Evolutionary conservation across 768 basidiomycete species (phyloP).

Genomic region (Saitozyma sp.): DNA sequence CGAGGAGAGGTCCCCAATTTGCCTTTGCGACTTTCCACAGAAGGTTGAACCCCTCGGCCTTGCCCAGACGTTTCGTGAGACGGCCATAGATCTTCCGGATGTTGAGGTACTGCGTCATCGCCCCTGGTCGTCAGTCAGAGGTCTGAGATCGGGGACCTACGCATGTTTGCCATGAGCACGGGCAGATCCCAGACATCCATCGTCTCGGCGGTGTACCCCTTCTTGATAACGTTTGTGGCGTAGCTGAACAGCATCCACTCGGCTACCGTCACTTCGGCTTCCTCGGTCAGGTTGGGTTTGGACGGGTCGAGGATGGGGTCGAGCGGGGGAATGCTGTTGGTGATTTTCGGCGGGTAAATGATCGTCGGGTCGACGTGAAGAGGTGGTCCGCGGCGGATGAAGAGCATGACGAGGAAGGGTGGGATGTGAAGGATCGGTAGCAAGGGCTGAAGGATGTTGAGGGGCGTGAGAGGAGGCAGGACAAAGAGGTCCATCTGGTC

Average conservation of each 20-base stretch:
- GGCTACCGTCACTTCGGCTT: slow-evolving; percentile 49
- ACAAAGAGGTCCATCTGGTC: slow-evolving; percentile 12
- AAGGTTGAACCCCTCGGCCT: slow-evolving; percentile 43
- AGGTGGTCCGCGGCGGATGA: slow-evolving; percentile 70
- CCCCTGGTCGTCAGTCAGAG: slow-evolving; percentile 24
- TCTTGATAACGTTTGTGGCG: slow-evolving; percentile 81
- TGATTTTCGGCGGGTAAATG: slow-evolving; percentile 63
- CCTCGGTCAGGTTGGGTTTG: slow-evolving; percentile 73
- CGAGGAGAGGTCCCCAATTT: slow-evolving; percentile 36
- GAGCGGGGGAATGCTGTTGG: slow-evolving; percentile 26
- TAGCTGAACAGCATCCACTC: slow-evolving; percentile 77
- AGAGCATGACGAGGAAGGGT: slow-evolving; percentile 56
- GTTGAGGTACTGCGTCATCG: slow-evolving; percentile 32
- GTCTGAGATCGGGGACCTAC: slow-evolving; percentile 46
- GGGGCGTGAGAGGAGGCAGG: slow-evolving; percentile 13
- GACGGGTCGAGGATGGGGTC: slow-evolving; percentile 50
- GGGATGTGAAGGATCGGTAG: slow-evolving; percentile 43
- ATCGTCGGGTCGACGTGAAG: slow-evolving; percentile 71
- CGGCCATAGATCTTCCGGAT: slow-evolving; percentile 42
- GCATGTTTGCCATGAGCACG: slow-evolving; percentile 72
- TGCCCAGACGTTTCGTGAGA: slow-evolving; percentile 32
- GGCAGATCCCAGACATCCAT: slow-evolving; percentile 88
- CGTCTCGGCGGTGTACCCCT: slow-evolving; percentile 70
- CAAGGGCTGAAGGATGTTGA: slow-evolving; percentile 17
- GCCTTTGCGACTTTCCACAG: slow-evolving; percentile 45